Conservation (phyloP, 2,329 filamentous ascomycete genomes). For the Rasamsonia emersonii region DNA sequence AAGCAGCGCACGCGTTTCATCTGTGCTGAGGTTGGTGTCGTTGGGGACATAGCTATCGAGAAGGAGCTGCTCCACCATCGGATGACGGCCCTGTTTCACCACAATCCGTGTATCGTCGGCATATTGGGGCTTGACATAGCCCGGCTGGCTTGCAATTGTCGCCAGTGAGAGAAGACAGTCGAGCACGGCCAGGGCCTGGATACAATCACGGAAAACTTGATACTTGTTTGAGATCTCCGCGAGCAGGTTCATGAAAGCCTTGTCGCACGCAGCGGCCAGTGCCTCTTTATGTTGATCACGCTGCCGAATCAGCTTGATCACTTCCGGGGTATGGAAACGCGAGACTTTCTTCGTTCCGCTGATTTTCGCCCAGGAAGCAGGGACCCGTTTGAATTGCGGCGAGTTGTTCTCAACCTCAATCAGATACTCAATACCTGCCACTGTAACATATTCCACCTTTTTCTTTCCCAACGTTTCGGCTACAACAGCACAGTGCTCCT, state of each 20-base stretch:
- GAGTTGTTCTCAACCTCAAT: slow-evolving; percentile 76
- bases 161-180: slow-evolving; percentile 87
- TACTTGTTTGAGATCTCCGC: slow-evolving; percentile 71
- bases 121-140: slow-evolving; percentile 72
- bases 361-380: slow-evolving; percentile 90
- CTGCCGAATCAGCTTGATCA: slow-evolving; percentile 72
- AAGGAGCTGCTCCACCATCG: slow-evolving; percentile 89
- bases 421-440: slow-evolving; percentile 86
- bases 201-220: slow-evolving; percentile 77
- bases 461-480: slow-evolving; percentile 65
- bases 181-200: slow-evolving; percentile 74
- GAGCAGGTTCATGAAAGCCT: slow-evolving; percentile 66
- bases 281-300: slow-evolving; percentile 93
- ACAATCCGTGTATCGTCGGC: slow-evolving; percentile 58
- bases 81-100: slow-evolving; percentile 71
- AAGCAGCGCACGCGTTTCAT: slow-evolving; percentile 63
- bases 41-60: slow-evolving; percentile 88
- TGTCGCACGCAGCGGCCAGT: slow-evolving; percentile 82
- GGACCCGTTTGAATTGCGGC: slow-evolving; percentile 70
- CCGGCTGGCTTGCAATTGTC: slow-evolving; percentile 72
- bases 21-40: slow-evolving; percentile 61
- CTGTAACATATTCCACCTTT: slow-evolving; percentile 69
- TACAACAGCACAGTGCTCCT: slow-evolving; percentile 63
- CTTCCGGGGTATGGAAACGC: slow-evolving; percentile 89
- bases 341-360: slow-evolving; percentile 88